Evolutionary conservation across 208 protist genomes (phyloP), one percentile per base, ranked within the genome.

Genomic region (Leishmania mexicana): DNA sequence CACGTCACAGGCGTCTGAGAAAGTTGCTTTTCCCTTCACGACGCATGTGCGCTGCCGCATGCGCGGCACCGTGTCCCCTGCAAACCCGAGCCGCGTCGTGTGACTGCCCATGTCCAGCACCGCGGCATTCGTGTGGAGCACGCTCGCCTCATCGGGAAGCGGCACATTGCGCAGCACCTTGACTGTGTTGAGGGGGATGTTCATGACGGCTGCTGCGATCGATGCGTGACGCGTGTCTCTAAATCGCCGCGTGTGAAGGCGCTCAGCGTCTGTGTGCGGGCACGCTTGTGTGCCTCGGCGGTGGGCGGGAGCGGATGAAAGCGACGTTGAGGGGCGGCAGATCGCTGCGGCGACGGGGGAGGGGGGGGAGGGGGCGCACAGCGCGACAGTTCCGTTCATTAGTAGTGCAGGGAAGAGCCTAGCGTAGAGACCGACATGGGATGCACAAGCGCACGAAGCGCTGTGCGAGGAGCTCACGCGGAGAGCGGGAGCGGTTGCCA

Each of bases 91-190:
- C 42, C 94, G 92, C 8, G 95, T 97, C 65, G 86, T 92, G 88
- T 93, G 89, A 74, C 88, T 92, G 31, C 96, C 96, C 81, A 97
- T 92, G 87, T 98, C 96, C 19, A 97, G 79, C 54, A 98, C 89
- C 1, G 92, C 93, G 15, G 95, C 91, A 64, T 96, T 90, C 58
- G 91, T 92, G 86, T 97, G 90, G 42, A 92, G 85, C 19, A 87
- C 81, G 58, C 86, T 84, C 40, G 95, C 94, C 82, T 98, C 96
- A 83, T 98, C 94, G 19, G 96, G 96, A 15, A 98, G 85, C 7
- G 96, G 94, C 49, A 98, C 90, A 64, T 91, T 95, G 54, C 92
- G 85, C 78, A 98, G 93, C 58, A 97, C 93, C 73, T 92, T 94
- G 0, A 92, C 90, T 13, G 95, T 98, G 88, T 94, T 97, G 31